Conservation (phyloP, 768 basidiomycete genomes). For the Pulveroboletus sp. region DNA sequence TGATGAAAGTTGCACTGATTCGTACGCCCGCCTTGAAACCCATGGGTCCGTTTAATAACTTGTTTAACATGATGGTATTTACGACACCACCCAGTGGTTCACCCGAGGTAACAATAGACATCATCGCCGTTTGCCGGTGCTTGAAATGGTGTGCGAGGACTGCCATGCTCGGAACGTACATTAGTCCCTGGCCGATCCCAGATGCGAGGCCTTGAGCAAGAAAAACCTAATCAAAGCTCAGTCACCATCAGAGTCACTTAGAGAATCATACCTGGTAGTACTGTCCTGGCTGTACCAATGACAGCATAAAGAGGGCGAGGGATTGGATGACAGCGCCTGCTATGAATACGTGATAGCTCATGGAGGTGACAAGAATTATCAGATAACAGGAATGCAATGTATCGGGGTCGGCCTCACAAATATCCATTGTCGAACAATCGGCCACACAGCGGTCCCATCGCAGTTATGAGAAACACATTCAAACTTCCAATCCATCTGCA, state of each 20-base stretch:
- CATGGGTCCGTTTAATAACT: constrained; percentile 35
- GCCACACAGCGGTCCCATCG: constrained; percentile 21
- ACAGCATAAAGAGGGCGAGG: constrained; percentile 38
- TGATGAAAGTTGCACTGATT: constrained; percentile 38
- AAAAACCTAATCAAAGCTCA: constrained; percentile 30
- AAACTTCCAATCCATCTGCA: constrained; percentile 28
- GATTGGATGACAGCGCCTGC: constrained; percentile 25
- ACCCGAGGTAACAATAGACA: constrained; percentile 45
- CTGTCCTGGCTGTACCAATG: constrained; percentile 31
- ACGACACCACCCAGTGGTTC: constrained; percentile 52
- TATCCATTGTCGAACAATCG: constrained; percentile 26
- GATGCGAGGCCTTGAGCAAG: constrained; percentile 43
- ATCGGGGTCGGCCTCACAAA: constrained; percentile 19
- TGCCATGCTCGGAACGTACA: constrained; percentile 43
- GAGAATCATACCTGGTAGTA: not conserved
- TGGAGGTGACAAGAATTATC: not conserved
- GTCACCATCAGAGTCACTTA: not conserved
- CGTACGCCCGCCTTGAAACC: constrained; percentile 44
- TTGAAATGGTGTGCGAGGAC: constrained; percentile 46
- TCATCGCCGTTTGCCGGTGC: constrained; percentile 38
- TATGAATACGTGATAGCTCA: constrained; percentile 18
- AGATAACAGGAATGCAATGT: not conserved
- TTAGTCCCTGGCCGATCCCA: constrained; percentile 42
- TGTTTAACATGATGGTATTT: constrained; percentile 62
- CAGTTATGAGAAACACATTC: constrained; percentile 12